Conservation (phyloP, 2,329 filamentous ascomycete genomes). For the Alternaria alternata region DNA sequence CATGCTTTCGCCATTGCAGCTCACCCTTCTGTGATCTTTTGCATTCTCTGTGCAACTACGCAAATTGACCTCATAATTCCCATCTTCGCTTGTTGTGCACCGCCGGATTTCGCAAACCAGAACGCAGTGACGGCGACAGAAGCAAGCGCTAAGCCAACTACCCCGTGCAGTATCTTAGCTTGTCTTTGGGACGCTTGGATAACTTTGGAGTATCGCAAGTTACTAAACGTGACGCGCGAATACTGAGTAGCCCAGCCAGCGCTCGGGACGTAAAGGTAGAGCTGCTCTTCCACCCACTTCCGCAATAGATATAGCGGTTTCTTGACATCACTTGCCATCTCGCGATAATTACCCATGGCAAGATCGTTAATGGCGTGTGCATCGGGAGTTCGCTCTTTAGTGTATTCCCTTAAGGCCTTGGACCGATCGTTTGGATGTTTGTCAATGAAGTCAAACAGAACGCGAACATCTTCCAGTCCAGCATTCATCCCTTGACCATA, state of each 20-base stretch:
- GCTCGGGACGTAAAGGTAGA: slow-evolving; percentile 77
- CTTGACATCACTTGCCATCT: slow-evolving; percentile 89
- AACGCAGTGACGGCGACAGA: slow-evolving; percentile 26
- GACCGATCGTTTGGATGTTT: slow-evolving; percentile 60
- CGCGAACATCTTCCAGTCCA: slow-evolving; percentile 89
- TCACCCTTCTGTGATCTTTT: slow-evolving; percentile 19
- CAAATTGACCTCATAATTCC: slow-evolving; percentile 39
- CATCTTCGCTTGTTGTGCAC: slow-evolving; percentile 34
- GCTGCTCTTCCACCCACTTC: slow-evolving; percentile 84
- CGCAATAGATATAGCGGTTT: slow-evolving; percentile 79
- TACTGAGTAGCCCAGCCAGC: slow-evolving; percentile 95
- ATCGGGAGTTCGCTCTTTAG: slow-evolving; percentile 75
- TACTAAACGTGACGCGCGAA: slow-evolving; percentile 89
- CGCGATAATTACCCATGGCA: slow-evolving; percentile 87
- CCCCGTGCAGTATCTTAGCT: slow-evolving; percentile 41
- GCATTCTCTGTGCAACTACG: slow-evolving; percentile 32
- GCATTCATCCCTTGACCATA: slow-evolving; percentile 99
- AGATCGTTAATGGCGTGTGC: slow-evolving; percentile 92
- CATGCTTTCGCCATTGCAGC: not conserved
- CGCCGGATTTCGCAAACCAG: slow-evolving; percentile 35
- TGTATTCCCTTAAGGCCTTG: slow-evolving; percentile 75
- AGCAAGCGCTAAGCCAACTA: slow-evolving; percentile 34
- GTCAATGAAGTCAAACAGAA: slow-evolving; percentile 85
- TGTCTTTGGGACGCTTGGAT: slow-evolving; percentile 67
- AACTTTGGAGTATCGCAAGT: slow-evolving; percentile 88